phyloP scores from a whole-genome alignment of 768 basidiomycete species.

The Tricholoma saponaceum region DNA sequence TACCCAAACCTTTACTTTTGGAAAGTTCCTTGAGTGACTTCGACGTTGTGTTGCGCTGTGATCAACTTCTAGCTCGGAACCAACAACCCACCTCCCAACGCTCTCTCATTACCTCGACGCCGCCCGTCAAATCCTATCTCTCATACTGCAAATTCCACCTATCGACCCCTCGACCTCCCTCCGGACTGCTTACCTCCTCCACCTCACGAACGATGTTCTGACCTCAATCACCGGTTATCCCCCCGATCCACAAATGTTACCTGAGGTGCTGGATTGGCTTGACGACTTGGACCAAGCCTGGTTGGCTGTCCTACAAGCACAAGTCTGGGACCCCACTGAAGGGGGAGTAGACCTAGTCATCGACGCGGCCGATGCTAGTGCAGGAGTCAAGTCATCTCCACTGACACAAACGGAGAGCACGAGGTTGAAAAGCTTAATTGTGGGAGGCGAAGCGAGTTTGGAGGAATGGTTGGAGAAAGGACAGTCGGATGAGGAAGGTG shows the following conservation, averaged over 20 bases:
- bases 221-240: constrained; percentile 58
- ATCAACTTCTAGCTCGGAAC: constrained; percentile 35
- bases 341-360: constrained; percentile 32
- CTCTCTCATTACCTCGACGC: constrained; percentile 57
- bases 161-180: constrained; percentile 65
- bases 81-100: constrained; percentile 50
- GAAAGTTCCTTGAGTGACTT: neutral
- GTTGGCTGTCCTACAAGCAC: constrained; percentile 58
- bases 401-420: constrained; percentile 70
- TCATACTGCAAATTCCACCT: constrained; percentile 74
- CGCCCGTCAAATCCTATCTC: constrained; percentile 48
- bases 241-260: constrained; percentile 39
- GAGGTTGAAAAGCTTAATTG: constrained; percentile 62
- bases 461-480: constrained; percentile 62
- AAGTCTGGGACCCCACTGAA: constrained; percentile 62
- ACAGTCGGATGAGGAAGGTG: constrained; percentile 18
- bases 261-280: constrained; percentile 58
- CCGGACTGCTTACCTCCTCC: constrained; percentile 64
- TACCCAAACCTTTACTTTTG: neutral
- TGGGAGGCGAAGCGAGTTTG: constrained; percentile 52
- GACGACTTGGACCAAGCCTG: constrained; percentile 75
- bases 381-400: constrained; percentile 37
- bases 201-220: constrained; percentile 66
- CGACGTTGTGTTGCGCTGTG: neutral
- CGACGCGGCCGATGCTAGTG: constrained; percentile 30